phyloP scores from a whole-genome alignment of 345 rosid species.

The Salix dunnii region DNA sequence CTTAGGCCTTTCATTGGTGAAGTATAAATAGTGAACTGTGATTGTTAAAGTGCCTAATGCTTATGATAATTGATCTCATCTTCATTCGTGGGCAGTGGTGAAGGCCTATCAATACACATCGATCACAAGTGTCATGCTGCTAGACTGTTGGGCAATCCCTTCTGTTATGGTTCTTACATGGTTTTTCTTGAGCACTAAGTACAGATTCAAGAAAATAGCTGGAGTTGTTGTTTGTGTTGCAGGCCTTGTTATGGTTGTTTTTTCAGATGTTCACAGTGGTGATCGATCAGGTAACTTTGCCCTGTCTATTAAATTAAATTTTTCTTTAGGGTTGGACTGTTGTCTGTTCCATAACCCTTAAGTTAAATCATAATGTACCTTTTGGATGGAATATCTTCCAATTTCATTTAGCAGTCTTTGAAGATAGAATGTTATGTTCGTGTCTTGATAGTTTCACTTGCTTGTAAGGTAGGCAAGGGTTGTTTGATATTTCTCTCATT shows the following conservation, averaged over 20 bases:
- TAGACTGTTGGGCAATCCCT: conserved; percentile 95
- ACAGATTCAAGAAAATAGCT: conserved; percentile 65
- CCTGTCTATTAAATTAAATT: neutral
- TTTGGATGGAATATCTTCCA: neutral
- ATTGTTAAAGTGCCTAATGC: neutral
- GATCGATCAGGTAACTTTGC: conserved; percentile 58
- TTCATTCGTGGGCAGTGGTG: conserved; percentile 52
- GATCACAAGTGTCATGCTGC: conserved; percentile 83
- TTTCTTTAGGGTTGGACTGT: neutral
- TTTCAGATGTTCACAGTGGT: conserved; percentile 85
- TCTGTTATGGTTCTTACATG: conserved; percentile 79
- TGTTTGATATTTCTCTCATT: neutral
- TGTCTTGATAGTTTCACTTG: neutral
- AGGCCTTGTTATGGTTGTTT: conserved; percentile 77
- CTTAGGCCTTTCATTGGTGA: neutral
- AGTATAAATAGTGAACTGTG: neutral
- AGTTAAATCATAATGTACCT: neutral
- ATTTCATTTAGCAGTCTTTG: neutral
- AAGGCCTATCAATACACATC: conserved; percentile 91
- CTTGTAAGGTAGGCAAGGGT: neutral
- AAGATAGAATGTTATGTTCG: neutral
- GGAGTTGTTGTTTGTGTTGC: conserved; percentile 75
- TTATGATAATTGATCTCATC: conserved; percentile 12
- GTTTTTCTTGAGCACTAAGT: conserved; percentile 71
- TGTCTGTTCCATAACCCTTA: neutral